Evolutionary conservation across 2,329 filamentous ascomycete species (phyloP), one percentile per base, ranked within the genome.

Genomic region (Chrysoporthe cubensis): DNA sequence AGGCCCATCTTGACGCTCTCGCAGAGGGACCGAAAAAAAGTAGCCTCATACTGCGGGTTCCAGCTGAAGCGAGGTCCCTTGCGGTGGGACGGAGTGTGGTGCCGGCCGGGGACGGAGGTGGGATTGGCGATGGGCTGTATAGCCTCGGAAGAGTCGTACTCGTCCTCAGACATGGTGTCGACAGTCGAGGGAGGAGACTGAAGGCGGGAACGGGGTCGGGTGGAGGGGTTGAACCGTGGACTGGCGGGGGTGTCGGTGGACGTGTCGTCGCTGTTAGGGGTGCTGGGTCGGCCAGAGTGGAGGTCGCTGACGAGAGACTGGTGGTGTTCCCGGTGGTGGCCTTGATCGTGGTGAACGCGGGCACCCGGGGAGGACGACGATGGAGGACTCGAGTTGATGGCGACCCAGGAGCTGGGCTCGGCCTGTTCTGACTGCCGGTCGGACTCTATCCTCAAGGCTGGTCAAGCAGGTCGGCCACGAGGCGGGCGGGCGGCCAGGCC

Each of bases 21-120:
- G 78, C 85, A 87, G 5, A 88, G 81, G 62, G 86, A 88, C 65
- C 82, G 80, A 77, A 88, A 88, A 76, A 88, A 88, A 67, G 86
- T 88, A 65, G 82, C 81, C 76, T 88, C 86, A 78, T 84, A 88
- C 26, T 83, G 81, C 1, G 82, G 80, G 65, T 85, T 88, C 86
- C 86, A 88, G 75, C 84, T 87, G 76, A 88, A 88, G 68, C 86
- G 83, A 64, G 86, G 85, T 43, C 78, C 77, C 58, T 75, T 75
- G 63, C 76, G 74, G 60, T 76, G 66, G 46, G 66, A 61, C 3
- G 68, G 75, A 57, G 76, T 77, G 62, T 73, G 72, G 7, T 71
- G 68, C 52, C 69, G 69, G 48, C 66, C 69, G 57, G 59, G 65
- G 43, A 70, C 50, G 57, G 64, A 32, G 62, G 70, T 70, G 59